phyloP scores from a whole-genome alignment of 1,284 basidiomycete species.

The Cryptococcus amylolentus region DNA sequence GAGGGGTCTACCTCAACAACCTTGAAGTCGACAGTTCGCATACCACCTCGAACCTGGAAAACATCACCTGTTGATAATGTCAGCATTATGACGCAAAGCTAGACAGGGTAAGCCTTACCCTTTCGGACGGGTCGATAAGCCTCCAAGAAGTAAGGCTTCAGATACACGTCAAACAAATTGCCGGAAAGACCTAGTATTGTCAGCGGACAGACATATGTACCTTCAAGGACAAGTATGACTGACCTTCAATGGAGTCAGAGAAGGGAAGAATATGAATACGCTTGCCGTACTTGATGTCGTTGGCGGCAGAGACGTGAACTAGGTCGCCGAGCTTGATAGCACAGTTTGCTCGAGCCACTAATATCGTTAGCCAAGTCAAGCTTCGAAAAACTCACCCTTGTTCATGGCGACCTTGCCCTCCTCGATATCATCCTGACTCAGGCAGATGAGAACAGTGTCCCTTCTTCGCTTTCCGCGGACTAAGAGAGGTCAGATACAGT shows the following conservation, averaged over 20 bases:
- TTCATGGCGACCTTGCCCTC: constrained; percentile 98
- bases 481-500: constrained; percentile 31
- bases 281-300: constrained; percentile 99
- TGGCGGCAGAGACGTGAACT: constrained; percentile 90
- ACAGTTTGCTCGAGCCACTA: constrained; percentile 94
- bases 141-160: constrained; percentile 99
- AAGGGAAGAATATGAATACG: constrained; percentile 93
- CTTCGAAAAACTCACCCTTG: constrained; percentile 58
- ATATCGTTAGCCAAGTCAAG: neutral
- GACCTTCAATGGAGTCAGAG: constrained; percentile 94
- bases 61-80: constrained; percentile 70
- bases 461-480: constrained; percentile 85
- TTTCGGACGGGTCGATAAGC: constrained; percentile 51
- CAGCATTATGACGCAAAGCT: constrained; percentile 48
- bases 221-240: constrained; percentile 1
- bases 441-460: constrained; percentile 91
- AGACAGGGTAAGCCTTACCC: constrained; percentile 20
- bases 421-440: constrained; percentile 93
- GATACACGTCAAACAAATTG: constrained; percentile 97
- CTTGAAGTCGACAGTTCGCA: constrained; percentile 98
- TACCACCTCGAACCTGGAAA: constrained; percentile 96
- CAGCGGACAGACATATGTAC: neutral
- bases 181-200: constrained; percentile 66
- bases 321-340: constrained; percentile 97
- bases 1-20: constrained; percentile 50